A percentile compares a stretch with the other conserved stretches of the same genome.
phyloP scores from a whole-genome alignment of 2,329 filamentous ascomycete species.

The Hymenoscyphus salicellus region DNA sequence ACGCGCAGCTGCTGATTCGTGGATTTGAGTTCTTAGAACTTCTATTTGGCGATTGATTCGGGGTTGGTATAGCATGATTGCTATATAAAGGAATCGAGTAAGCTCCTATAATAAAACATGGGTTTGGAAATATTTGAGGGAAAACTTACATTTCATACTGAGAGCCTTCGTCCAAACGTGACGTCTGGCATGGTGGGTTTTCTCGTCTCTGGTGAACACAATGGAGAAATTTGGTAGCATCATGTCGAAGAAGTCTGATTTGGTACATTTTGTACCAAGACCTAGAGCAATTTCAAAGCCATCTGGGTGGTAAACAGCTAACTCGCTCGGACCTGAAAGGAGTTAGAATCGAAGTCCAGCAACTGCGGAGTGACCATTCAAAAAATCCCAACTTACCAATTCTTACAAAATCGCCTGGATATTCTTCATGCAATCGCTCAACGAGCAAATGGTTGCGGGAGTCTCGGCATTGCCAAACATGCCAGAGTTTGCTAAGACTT shows the following conservation, averaged over 20 bases:
- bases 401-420: slow-evolving; percentile 12
- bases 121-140: no score
- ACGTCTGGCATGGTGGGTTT: slow-evolving; percentile 7
- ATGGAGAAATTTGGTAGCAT: slow-evolving; percentile 4
- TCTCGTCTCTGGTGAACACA: slow-evolving; percentile 1
- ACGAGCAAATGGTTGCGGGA: slow-evolving; percentile 7
- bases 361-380: neutral
- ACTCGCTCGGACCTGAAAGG: slow-evolving; percentile 8
- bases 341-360: neutral
- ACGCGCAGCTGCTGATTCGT: neutral
- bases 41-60: slow-evolving; percentile 1
- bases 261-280: slow-evolving; percentile 8
- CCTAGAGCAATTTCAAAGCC: slow-evolving; percentile 34
- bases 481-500: slow-evolving; percentile 8
- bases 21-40: neutral
- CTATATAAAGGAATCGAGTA: neutral
- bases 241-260: slow-evolving; percentile 12
- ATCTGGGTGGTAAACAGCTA: slow-evolving; percentile 38
- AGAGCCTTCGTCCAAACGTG: slow-evolving; percentile 11
- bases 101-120: neutral
- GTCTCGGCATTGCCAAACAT: slow-evolving; percentile 2
- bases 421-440: slow-evolving; percentile 6
- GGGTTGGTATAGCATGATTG: neutral
- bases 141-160: neutral
- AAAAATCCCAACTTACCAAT: neutral